Conservation (phyloP, 768 basidiomycete species). For the Cyclocybe cylindracea region DNA sequence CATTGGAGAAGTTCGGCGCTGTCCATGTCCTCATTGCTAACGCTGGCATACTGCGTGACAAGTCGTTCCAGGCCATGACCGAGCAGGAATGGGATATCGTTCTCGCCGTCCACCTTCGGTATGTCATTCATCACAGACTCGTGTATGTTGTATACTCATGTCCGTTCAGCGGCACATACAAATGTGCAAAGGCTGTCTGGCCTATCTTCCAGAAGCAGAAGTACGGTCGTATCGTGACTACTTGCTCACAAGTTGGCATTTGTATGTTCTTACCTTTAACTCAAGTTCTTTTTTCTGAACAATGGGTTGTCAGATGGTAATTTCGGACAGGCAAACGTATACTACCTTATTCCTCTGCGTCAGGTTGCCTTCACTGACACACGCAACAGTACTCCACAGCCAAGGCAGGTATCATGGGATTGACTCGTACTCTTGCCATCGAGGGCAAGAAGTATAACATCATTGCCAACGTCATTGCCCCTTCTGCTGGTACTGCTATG, state of each 20-base stretch:
- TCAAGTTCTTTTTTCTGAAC: neutral
- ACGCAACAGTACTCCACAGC: constrained; percentile 78
- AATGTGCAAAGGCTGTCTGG: constrained; percentile 96
- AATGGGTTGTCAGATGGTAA: constrained; percentile 70
- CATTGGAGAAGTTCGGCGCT: constrained; percentile 82
- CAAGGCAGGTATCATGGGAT: constrained; percentile 87
- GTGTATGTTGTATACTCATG: constrained; percentile 2
- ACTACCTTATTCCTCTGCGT: constrained; percentile 12
- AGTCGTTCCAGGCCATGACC: constrained; percentile 86
- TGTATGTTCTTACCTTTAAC: constrained; percentile 53
- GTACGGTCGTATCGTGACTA: constrained; percentile 93
- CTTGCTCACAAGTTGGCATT: constrained; percentile 90
- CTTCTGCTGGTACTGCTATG: constrained; percentile 91
- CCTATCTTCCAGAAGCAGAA: constrained; percentile 96
- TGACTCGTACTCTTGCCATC: constrained; percentile 87
- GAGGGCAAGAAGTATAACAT: constrained; percentile 94
- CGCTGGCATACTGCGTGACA: constrained; percentile 93
- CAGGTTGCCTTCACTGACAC: constrained; percentile 5
- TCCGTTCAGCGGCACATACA: constrained; percentile 75
- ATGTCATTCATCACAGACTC: constrained; percentile 12
- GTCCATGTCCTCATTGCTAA: constrained; percentile 91
- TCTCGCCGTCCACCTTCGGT: constrained; percentile 81
- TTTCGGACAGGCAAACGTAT: constrained; percentile 90
- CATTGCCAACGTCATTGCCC: constrained; percentile 84
- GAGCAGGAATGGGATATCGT: constrained; percentile 96